These are phyloP conservation scores for Solanum sejunctum DNA, from an alignment of 257 asterid species.

Conservation along the genomic window DNA sequence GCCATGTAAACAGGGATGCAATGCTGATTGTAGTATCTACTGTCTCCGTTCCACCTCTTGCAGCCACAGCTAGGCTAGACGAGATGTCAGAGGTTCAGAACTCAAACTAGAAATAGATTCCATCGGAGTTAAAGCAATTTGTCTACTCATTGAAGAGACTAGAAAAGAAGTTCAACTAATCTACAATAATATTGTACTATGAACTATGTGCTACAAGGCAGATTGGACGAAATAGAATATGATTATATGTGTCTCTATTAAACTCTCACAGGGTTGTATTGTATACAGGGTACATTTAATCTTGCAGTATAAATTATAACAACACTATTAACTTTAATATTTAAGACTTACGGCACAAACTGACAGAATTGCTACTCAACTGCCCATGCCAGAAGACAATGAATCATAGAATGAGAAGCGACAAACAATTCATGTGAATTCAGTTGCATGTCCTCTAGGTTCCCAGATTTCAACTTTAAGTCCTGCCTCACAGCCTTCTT, in stretches of 20 bases:
- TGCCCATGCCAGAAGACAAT: neutral
- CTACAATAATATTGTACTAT: neutral
- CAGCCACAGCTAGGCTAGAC: conserved; percentile 51
- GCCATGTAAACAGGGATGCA: conserved; percentile 91
- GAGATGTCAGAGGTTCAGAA: neutral
- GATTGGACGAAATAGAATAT: neutral
- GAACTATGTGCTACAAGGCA: neutral
- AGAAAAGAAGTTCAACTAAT: neutral
- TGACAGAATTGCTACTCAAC: neutral
- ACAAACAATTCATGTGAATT: neutral
- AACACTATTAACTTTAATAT: neutral
- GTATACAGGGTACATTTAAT: neutral
- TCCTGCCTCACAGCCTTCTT: neutral
- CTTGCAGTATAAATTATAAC: neutral
- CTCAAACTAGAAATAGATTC: neutral
- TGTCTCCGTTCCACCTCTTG: conserved; percentile 81
- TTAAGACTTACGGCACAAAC: neutral
- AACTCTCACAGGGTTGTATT: neutral
- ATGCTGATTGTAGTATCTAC: conserved; percentile 71
- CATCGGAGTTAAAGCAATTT: neutral
- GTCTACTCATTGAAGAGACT: neutral
- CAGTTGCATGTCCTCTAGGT: neutral
- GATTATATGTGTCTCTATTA: neutral
- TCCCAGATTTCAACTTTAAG: neutral
- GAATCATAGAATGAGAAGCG: neutral